Conservation (phyloP, 495 filamentous ascomycete species). For the Geopyxis carbonaria region DNA sequence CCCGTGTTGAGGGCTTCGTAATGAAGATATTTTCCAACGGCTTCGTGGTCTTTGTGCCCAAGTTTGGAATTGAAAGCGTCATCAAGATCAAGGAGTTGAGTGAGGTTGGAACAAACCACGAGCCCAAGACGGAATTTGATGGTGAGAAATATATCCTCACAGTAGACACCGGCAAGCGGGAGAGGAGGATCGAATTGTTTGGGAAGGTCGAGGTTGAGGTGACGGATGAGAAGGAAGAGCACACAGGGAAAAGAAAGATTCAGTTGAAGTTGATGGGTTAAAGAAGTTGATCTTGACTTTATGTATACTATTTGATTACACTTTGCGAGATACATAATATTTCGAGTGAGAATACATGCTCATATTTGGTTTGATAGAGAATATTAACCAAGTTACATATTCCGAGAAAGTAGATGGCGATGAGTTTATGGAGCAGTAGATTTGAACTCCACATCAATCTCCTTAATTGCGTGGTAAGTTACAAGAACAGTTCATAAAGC, state of each 20-base stretch:
- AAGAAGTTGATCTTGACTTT: background rate
- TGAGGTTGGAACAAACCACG: slow-evolving; percentile 22
- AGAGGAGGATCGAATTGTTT: slow-evolving; percentile 61
- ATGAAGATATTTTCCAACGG: slow-evolving; percentile 97
- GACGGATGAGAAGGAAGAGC: slow-evolving; percentile 79
- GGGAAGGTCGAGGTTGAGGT: slow-evolving; percentile 74
- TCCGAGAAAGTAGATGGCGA: too few species aligned
- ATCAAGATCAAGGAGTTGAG: slow-evolving; percentile 72
- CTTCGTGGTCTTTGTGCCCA: slow-evolving; percentile 84
- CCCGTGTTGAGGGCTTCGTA: slow-evolving; percentile 76
- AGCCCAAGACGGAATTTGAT: slow-evolving; percentile 53
- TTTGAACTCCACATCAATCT: too few species aligned
- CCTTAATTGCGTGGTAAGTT: too few species aligned
- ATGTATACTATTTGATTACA: too few species aligned
- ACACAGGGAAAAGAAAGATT: slow-evolving; percentile 79
- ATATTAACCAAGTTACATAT: too few species aligned
- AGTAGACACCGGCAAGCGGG: slow-evolving; percentile 22
- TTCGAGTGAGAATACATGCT: too few species aligned
- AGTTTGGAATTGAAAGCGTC: slow-evolving; percentile 86
- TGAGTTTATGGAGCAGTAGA: too few species aligned
- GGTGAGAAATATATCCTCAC: slow-evolving; percentile 62
- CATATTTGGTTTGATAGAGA: too few species aligned
- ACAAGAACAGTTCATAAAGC: too few species aligned
- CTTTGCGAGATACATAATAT: too few species aligned
- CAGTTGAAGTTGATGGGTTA: slow-evolving; percentile 45